Evolutionary conservation across 805 yeast genomes (phyloP), one percentile per base, ranked within the genome.

Genomic region (Maudiozyma serrabonitensis): DNA sequence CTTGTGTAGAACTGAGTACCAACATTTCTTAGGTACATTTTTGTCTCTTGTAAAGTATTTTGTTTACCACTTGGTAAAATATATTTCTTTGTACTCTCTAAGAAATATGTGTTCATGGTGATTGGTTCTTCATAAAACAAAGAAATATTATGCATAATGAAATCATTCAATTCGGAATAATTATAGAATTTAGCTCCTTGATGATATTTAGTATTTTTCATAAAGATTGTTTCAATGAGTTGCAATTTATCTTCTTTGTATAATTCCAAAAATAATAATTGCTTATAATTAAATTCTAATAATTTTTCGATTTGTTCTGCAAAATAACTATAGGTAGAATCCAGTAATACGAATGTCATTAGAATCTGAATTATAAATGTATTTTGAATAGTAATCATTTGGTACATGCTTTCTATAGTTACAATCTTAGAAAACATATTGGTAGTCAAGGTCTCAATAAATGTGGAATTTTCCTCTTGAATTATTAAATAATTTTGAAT

Each of bases 261-360:
- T 35, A 66, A 46, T n/a, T 53, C 50, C 15, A 62, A 39, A 46
- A 63, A 55, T 15, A 62, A 40, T 18, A 58, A 49, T 45, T 60
- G 60, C 35, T 60, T 63, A 45, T 56, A 62, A 50, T 61, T 59
- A 13, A 64, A 37, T 8, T 55, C 53, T 39, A 66, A 47, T 25
- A 66, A 49, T 2, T 41, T 45, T 9, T 52, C 48, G 7, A 66
- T 25, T 45, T 62, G 63, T 3, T 50, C 47, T 35, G 48, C 54
- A 47, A 65, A 56, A 3, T 52, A 21, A 16, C 64, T 56, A 31
- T 62, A 62, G 43, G 69, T 70, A 48, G 72, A 64, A 47, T 72
- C 72, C 50, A 72, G 54, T 13, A 71, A 65, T 11, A 69, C 59
- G 32, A 72, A 60, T 12, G 69, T 51, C 37, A 71, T 51, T 37